Evolutionary conservation across 1,139 yeast species (phyloP).

Genomic region (Chernovozyma aurita): DNA sequence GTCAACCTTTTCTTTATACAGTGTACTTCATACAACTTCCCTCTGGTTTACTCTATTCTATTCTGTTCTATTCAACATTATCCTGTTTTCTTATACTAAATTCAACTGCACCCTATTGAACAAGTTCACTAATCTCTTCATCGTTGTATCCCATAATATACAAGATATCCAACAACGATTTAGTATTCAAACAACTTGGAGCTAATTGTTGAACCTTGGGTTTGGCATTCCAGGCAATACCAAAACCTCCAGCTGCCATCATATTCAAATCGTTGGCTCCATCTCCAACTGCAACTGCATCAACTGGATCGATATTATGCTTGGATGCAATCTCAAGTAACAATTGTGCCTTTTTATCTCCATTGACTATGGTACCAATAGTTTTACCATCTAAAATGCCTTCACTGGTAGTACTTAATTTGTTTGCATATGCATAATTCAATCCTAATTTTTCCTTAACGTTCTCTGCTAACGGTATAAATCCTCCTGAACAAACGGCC

Average conservation of each 20-base stretch:
- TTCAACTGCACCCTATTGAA: too few species aligned
- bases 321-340: slow-evolving; percentile 61
- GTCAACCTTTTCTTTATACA: too few species aligned
- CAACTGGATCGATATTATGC: slow-evolving; percentile 52
- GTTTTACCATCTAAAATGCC: slow-evolving; percentile 53
- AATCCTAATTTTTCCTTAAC: slow-evolving; percentile 65
- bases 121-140: slow-evolving; percentile 40
- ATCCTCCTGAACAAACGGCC: slow-evolving; percentile 95
- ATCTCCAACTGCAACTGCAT: slow-evolving; percentile 88
- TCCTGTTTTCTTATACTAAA: too few species aligned
- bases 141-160: slow-evolving; percentile 78
- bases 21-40: too few species aligned
- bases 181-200: slow-evolving; percentile 74
- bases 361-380: slow-evolving; percentile 80
- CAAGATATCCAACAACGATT: slow-evolving; percentile 64
- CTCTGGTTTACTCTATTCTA: too few species aligned
- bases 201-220: slow-evolving; percentile 83
- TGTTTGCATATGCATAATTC: slow-evolving; percentile 88
- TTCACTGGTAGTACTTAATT: slow-evolving; percentile 48
- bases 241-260: slow-evolving; percentile 92
- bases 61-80: too few species aligned
- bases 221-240: slow-evolving; percentile 97
- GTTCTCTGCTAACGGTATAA: slow-evolving; percentile 78
- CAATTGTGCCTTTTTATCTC: slow-evolving; percentile 73
- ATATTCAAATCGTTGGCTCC: slow-evolving; percentile 94